A percentile compares a stretch with the other conserved stretches of the same genome.
These are phyloP conservation scores for Fusarium mexicanum DNA, from an alignment of 2,329 filamentous ascomycete genomes.

Conservation along the genomic window DNA sequence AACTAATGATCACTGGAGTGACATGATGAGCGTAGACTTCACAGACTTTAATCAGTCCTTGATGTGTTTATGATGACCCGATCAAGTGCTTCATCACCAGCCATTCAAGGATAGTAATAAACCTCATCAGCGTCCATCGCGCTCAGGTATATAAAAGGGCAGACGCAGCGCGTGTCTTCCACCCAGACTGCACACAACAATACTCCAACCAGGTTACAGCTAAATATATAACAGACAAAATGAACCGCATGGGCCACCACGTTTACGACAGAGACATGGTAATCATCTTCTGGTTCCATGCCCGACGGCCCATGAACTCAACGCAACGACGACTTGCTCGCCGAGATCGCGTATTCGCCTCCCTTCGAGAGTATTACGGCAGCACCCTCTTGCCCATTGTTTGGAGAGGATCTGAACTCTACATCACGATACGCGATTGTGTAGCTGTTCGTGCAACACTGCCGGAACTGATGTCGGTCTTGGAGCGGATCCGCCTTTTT, in stretches of 20 bases:
- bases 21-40: rapidly evolving
- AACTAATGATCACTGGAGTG: too few relatives aligned
- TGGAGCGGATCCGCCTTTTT: neutral
- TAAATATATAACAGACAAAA: neutral
- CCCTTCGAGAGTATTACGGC: neutral
- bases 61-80: neutral
- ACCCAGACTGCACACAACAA: neutral
- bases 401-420: neutral
- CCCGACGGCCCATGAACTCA: neutral
- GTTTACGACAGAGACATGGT: neutral
- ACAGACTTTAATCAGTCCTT: neutral
- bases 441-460: neutral
- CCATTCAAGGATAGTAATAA: rapidly evolving
- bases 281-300: neutral
- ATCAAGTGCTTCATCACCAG: rapidly evolving
- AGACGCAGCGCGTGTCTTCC: rapidly evolving
- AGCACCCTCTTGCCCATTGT: neutral
- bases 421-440: neutral
- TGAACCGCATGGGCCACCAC: neutral
- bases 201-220: rapidly evolving
- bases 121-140: too few relatives aligned
- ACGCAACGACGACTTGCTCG: neutral
- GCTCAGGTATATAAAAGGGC: rapidly evolving
- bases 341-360: neutral
- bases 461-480: neutral